Evolutionary conservation across 331 rosid genomes (phyloP), one percentile per base, ranked within the genome.

Genomic region (Arachis monticola): DNA sequence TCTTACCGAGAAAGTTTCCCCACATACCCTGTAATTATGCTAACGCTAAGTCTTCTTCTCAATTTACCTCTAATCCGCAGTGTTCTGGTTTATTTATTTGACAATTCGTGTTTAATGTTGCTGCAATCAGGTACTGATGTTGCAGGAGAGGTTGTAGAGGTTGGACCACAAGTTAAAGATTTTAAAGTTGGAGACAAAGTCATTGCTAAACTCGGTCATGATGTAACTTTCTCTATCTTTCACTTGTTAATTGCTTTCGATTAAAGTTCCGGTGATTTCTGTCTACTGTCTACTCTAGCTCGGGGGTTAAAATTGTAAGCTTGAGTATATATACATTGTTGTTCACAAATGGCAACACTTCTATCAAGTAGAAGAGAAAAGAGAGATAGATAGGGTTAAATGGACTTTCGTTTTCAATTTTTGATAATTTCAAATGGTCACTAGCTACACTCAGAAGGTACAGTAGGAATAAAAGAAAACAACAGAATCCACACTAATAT

Each of bases 171-270:
- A 45, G 90, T 88, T 56, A 79, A 71, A 42, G 87, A 85, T 70
- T 84, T 91, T 60, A 85, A 85, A 85, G 73, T 50, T 3, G 96
- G 97, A 1, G 96, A 93, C 81, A 87, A 89, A 91, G 95, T 91
- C 63, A 61, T 93, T 13, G 78, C 92, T 17, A 7, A 27, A 67
- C 82, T 82, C 59, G 2, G 22, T 65, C 72, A 14, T 51, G 3
- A 7, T 3, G 96, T 93, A 80, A 78, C 47, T 45, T 32, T 79
- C 30, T 58, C 46, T 3, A 2, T 53, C 52, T 65, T 41, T 63
- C 6, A 10, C 42, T 77, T 14, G 1, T 70, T 68, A 7, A 50
- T 50, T 50, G 31, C 41, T 10, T 45, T 53, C 7, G 1, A 14
- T 55, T 55, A 11, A n/a, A 11, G 44, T 55, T 10, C 35, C 14